Base-by-base conservation (phyloP, 345 rosid genomes). In the Lumnitzera racemosa region DNA sequence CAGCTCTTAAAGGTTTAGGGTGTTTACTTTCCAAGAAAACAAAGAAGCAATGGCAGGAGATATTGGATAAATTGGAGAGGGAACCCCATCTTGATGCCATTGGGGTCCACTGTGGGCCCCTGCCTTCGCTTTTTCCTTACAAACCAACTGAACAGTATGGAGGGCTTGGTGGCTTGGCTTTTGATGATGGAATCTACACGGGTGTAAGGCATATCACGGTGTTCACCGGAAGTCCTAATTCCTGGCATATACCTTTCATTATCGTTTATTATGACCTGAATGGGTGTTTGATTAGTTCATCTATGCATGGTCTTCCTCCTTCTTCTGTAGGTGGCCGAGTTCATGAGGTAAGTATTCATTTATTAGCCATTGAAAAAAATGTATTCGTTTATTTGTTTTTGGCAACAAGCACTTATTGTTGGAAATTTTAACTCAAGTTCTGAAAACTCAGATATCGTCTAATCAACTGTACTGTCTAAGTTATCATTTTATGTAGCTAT, bases 141-240 rank as follows among this genome's bases (percentile, higher is more conserved):
- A 48, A 49, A 9, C 10, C 10, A 36, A 36, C 43, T 36, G 56
- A 43, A 48, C 64, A 47, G 23, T 17, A 3, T 24, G 66, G 66
- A 53, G 66, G 56, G 7, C 9, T 2, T 15, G 59, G 27, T 46
- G 52, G 66, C 2, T 0, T 1, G 23, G 5, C 58, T 54, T 62
- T 1, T 53, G 66, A 62, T 20, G 66, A 62, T 54, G 13, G 47
- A 17, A 24, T 15, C 3, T 46, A 53, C 43, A 11, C 0, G 2
- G 61, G 51, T 15, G 47, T 58, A 58, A 16, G 61, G 61, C 49
- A 47, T 11, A 58, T 58, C 12, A 13, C n/a, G 11, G 24, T 58
- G 20, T 15, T 36, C 4, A 12, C 3, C 3, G 10, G n/a, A 13
- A 13, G 11, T 62, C 3, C 0, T 11, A 20, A 36, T 36, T 5